These are phyloP conservation scores for Epichloe hybrida DNA, from an alignment of 2,329 filamentous ascomycete genomes.

Conservation along the genomic window DNA sequence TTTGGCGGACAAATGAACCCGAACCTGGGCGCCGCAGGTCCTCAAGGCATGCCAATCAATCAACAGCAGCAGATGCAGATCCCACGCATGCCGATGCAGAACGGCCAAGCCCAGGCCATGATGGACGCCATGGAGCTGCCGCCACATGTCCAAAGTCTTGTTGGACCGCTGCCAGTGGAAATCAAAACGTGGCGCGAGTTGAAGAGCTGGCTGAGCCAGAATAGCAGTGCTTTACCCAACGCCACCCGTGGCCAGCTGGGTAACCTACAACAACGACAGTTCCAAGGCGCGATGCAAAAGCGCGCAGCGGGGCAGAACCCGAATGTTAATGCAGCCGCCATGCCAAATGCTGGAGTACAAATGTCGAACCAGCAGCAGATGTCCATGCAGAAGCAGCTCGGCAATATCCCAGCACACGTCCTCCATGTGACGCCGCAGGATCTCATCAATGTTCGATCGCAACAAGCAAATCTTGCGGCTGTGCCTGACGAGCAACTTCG, in stretches of 20 bases:
- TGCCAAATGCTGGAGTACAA: conserved; percentile 11
- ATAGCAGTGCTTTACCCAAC: conserved; percentile 21
- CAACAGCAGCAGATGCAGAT: conserved; percentile 16
- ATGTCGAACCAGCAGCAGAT: conserved; percentile 15
- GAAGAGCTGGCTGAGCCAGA: conserved; percentile 27
- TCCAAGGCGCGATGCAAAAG: conserved; percentile 19
- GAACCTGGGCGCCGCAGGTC: conserved; percentile 16
- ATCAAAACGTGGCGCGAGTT: conserved; percentile 37
- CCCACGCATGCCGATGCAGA: conserved; percentile 14
- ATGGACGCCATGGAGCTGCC: conserved; percentile 39
- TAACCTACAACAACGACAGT: conserved; percentile 26
- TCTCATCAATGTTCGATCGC: conserved; percentile 17
- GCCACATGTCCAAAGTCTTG: conserved; percentile 17
- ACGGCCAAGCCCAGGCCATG: conserved; percentile 22
- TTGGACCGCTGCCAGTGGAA: conserved; percentile 24
- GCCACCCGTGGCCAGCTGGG: conserved; percentile 19
- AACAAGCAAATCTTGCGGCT: conserved; percentile 13
- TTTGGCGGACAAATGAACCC: conserved; percentile 20
- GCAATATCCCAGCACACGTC: conserved; percentile 17
- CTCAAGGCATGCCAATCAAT: conserved; percentile 16
- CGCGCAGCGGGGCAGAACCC: conserved; percentile 18
- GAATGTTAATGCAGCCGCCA: conserved; percentile 12
- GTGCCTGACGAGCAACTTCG: conserved; percentile 22
- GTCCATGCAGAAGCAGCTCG: conserved; percentile 12
- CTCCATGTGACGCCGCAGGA: conserved; percentile 22